Conservation (phyloP, 2,329 filamentous ascomycete genomes). For the Tolypocladium nubicola region DNA sequence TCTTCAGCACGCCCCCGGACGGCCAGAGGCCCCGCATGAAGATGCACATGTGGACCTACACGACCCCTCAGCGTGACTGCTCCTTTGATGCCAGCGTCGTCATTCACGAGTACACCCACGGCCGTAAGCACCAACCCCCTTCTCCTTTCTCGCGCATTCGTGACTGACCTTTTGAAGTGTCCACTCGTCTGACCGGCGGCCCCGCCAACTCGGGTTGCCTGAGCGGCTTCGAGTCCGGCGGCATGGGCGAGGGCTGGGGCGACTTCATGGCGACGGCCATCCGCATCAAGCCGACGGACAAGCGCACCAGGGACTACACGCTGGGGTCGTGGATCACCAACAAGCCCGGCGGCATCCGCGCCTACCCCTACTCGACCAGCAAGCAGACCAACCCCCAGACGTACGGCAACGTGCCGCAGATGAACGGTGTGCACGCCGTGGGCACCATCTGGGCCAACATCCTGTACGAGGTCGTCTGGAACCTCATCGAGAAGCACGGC, state of each 20-base stretch:
- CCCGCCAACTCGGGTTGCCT: conserved; percentile 42
- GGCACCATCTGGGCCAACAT: conserved; percentile 42
- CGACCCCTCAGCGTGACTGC: conserved; percentile 38
- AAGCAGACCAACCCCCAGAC: conserved; percentile 37
- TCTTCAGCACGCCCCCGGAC: conserved; percentile 44
- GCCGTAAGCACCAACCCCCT: conserved; percentile 17
- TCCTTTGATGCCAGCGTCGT: conserved; percentile 50
- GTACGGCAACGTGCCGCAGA: conserved; percentile 31
- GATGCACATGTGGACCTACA: conserved; percentile 45
- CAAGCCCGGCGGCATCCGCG: conserved; percentile 32
- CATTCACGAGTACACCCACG: conserved; percentile 49
- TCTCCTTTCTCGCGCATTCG: not conserved
- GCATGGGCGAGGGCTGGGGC: conserved; percentile 49
- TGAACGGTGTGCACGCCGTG: conserved; percentile 31
- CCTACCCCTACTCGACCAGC: conserved; percentile 40
- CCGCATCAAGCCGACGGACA: conserved; percentile 34
- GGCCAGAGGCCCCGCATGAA: conserved; percentile 42
- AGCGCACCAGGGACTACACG: conserved; percentile 31
- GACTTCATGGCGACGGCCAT: conserved; percentile 45
- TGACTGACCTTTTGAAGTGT: conserved; percentile 26
- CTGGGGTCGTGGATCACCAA: conserved; percentile 40
- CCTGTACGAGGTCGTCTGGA: conserved; percentile 48
- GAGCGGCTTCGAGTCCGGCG: conserved; percentile 33
- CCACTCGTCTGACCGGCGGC: conserved; percentile 48
- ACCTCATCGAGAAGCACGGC: conserved; percentile 44